Evolutionary conservation across 805 yeast genomes (phyloP), one percentile per base, ranked within the genome.

Genomic region (Candida argentea): DNA sequence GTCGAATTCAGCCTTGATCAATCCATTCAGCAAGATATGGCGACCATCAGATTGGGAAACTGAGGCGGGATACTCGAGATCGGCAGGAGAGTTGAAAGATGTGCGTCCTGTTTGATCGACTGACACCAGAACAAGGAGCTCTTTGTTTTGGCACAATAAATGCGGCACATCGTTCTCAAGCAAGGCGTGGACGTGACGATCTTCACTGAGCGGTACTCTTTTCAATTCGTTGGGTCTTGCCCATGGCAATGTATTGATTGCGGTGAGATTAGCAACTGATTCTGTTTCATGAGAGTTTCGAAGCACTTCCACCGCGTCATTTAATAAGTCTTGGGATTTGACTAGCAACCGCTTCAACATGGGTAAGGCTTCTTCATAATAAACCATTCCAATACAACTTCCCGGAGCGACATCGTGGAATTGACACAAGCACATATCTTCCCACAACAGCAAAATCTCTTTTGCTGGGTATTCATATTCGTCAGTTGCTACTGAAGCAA

Each of bases 371-470:
- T 85, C 86, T 27, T 71, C 75, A 48, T 91, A 61, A 36, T 61
- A 89, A 9, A 91, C 95, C 75, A 84, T 73, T 37, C 85, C 95
- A 44, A 89, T 89, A 55, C 95, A 84, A 5, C 94, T 79, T 3
- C 98, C 98, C 2, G 98, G 98, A 29, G 91, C 65, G n/a, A 89
- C 96, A 58, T 89, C 98, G 52, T 89, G 98, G 61, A 89, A 89
- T 50, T 89, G 97, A 48, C 95, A 86, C 31, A 91, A 60, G 36
- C 86, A 73, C 13, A 89, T 73, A 51, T 83, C 76, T 50, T 85
- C 89, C 98, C 98, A 89, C 35, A 89, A 52, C 2, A 57, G 65
- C 36, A 76, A 74, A 24, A 89, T 65, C 34, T 76, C 70, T 21
- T 67, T 57, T 18, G 66, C 61, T 2, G 98, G 98, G 49, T 89